Base-by-base conservation (phyloP, 768 basidiomycete species). In the Boletus vinaceobasis region DNA sequence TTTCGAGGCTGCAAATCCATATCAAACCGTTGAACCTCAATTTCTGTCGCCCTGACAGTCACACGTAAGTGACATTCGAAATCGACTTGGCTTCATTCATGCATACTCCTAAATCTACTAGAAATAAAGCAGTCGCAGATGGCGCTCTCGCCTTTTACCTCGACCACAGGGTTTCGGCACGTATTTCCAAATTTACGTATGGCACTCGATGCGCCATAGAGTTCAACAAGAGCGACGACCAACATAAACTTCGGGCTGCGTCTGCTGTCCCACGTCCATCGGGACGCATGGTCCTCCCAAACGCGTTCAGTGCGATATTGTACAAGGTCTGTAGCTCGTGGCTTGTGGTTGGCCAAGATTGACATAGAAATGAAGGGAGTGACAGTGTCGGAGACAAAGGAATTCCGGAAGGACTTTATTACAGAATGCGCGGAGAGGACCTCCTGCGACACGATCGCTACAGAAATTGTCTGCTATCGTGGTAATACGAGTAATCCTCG, bases 11-110 rank as follows among this genome's bases (percentile, higher is more conserved):
- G 17, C 62, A 70, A 38, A 51, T 42, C 1, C 59, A 69, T 2
- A 61, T 83, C n/a, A 63, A 56, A 21, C 66, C 69, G 0, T 50
- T 71, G 13, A 69, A 72, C 2, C 49, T 82, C 33, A 66, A 72
- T 21, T 71, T 84, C 37, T 73, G 74, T 52, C 74, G 81, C 4
- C 82, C 81, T 6, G 79, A 83, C 50, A 75, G 74, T 32, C 77
- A 80, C 61, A 73, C 81, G 83, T 81, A 13, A 56, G 66, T 27
- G 53, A 17, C 29, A 70, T 66, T 39, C 19, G 7, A 35, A 14
- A 27, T n/a, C 2, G 35, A 29, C 8, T 23, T 8, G n/a, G 11
- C 17, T 53, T 36, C 37, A 9, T 44, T 29, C 17, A 31, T 11
- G 8, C 7, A 44, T 9, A 47, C 33, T 8, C 23, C n/a, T 7